Base-by-base conservation (phyloP, 768 basidiomycete genomes). In the Termitomyces sp. region DNA sequence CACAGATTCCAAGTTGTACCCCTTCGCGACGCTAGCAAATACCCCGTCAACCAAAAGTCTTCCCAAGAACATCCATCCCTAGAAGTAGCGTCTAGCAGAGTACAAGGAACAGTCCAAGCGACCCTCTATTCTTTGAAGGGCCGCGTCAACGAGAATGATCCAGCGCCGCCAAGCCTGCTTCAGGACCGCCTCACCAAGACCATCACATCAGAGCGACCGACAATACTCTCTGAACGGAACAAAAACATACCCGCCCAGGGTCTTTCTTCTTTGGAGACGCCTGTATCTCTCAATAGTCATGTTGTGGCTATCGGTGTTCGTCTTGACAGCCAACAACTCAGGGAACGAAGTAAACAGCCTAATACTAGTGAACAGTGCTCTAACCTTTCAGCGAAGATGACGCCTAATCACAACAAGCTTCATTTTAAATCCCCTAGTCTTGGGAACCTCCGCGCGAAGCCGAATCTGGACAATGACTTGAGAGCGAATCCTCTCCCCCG, bases 1-100 rank as follows among this genome's bases (percentile, higher is more conserved):
- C 79, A 80, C 54, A 72, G 77, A 25, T 80, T 81, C 58, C 79
- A 79, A 61, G 71, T 81, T 20, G 69, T 81, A 36, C 76, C 78
- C 14, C 71, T 80, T 37, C 73, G 74, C 57, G 77, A 81, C 45
- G 73, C 56, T 47, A 46, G 42, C 29, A 62, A 55, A 3, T 60
- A 53, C 42, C 49, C 61, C 15, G 32, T 29, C 49, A 47, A 60
- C 29, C 58, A 60, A 34, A 52, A 50, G 36, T 51, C 20, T 31
- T 38, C 38, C 12, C 25, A 46, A 29, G 56, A 47, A 42, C 37
- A 43, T 14, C 55, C 57, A 20, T 37, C 17, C 10, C 8, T 57
- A 7, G 36, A 57, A 20, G n/a, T 29, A 25, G 47, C 15, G 48
- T 20, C 45, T 58, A n/a, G 8, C 7, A 58, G 40, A 38, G 53